These are phyloP conservation scores for Neonectria faginata DNA, from an alignment of 2,329 filamentous ascomycete genomes.

Conservation along the genomic window DNA sequence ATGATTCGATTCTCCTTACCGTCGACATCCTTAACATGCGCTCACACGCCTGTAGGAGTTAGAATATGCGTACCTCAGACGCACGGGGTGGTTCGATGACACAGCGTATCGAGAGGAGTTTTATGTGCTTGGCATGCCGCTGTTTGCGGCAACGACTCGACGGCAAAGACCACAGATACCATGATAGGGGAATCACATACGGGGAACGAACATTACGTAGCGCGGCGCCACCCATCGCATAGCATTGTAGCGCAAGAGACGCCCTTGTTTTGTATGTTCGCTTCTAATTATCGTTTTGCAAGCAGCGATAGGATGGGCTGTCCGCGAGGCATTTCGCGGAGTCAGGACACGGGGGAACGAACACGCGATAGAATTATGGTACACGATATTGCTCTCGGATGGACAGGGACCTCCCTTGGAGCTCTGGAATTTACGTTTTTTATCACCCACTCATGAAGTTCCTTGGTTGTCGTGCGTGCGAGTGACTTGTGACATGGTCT, in stretches of 20 bases:
- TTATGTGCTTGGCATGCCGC: slow-evolving; percentile 25
- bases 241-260: background rate
- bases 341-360: slow-evolving; percentile 13
- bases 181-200: slow-evolving; percentile 11
- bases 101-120: slow-evolving; percentile 30
- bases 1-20: slow-evolving; percentile 22
- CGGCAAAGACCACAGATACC: slow-evolving; percentile 27
- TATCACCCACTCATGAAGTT: background rate
- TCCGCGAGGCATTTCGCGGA: slow-evolving; percentile 9
- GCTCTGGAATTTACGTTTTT: slow-evolving; percentile 5
- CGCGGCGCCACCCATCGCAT: slow-evolving; percentile 7
- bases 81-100: slow-evolving; percentile 20
- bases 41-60: slow-evolving; percentile 25
- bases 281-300: slow-evolving; percentile 17
- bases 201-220: slow-evolving; percentile 1
- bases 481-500: background rate
- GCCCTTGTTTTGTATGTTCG: slow-evolving; percentile 1
- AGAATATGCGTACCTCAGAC: slow-evolving; percentile 21
- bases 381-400: slow-evolving; percentile 16
- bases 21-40: slow-evolving; percentile 12
- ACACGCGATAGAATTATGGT: slow-evolving; percentile 22
- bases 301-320: slow-evolving; percentile 13
- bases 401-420: slow-evolving; percentile 15
- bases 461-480: background rate
- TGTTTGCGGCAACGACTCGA: slow-evolving; percentile 30